Evolutionary conservation across 1,139 yeast genomes (phyloP).

Genomic region (Saccharomyces hybrid): DNA sequence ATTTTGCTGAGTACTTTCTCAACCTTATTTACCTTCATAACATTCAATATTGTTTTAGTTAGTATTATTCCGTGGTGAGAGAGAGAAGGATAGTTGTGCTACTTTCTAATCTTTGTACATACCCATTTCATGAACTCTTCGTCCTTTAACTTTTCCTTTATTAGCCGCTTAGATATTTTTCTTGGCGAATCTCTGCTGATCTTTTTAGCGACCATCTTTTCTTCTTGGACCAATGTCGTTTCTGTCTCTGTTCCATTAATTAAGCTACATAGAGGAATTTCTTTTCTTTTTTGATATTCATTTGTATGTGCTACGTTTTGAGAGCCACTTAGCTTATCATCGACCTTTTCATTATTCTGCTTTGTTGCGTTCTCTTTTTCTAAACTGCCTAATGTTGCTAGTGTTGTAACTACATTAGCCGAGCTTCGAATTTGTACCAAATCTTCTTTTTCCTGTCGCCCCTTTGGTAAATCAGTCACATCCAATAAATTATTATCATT

Average conservation of each 20-base stretch:
- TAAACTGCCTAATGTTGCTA: neutral
- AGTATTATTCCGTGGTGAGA: neutral
- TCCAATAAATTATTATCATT: neutral
- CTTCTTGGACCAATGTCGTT: too few species aligned
- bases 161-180: conserved; percentile 16
- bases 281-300: neutral
- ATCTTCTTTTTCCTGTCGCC: neutral
- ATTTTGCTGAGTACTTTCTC: conserved; percentile 10
- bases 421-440: too few species aligned
- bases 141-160: conserved; percentile 22
- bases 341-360: neutral
- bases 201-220: neutral
- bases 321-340: neutral
- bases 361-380: neutral
- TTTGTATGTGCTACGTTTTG: neutral
- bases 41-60: conserved; percentile 4
- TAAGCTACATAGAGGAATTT: neutral
- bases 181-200: neutral
- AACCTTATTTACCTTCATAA: conserved; percentile 7
- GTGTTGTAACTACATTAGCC: neutral
- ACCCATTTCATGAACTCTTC: conserved; percentile 27
- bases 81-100: too few species aligned
- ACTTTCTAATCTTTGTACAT: conserved; percentile 15
- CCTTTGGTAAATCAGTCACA: neutral
- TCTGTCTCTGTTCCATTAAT: neutral